A percentile compares a stretch with the other conserved stretches of the same genome.
Conservation (phyloP, 306 rosid genomes). For the Arachis stenosperma region DNA sequence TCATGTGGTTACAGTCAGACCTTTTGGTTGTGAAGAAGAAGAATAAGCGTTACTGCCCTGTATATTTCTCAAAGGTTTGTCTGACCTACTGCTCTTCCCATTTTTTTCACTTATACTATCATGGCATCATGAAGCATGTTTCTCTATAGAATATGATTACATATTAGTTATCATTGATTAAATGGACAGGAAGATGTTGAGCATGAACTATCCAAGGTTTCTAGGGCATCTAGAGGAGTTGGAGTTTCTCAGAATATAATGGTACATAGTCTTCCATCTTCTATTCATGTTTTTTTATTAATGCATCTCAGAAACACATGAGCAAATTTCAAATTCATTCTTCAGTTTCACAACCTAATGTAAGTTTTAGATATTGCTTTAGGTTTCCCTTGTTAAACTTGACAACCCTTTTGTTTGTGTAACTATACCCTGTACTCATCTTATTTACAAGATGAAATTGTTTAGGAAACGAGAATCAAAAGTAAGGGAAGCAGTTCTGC, state of each 20-base stretch:
- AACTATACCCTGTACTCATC: not conserved
- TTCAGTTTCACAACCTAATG: not conserved
- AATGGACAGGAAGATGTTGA: slow-evolving; percentile 86
- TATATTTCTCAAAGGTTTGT: slow-evolving; percentile 88
- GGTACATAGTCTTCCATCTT: slow-evolving; percentile 50
- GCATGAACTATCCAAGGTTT: slow-evolving; percentile 72
- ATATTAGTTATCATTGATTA: slow-evolving; percentile 31
- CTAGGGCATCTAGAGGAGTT: slow-evolving; percentile 67
- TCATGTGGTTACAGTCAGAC: slow-evolving; percentile 70
- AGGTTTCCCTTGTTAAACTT: not conserved
- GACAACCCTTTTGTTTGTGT: not conserved
- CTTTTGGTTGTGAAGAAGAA: slow-evolving; percentile 88
- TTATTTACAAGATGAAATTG: not conserved
- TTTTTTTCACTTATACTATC: slow-evolving; percentile 21
- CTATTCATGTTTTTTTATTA: slow-evolving; percentile 20
- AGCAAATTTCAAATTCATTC: slow-evolving; percentile 20
- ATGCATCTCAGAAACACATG: slow-evolving; percentile 23
- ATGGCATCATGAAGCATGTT: slow-evolving; percentile 10
- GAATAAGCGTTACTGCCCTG: slow-evolving; percentile 92
- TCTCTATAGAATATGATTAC: slow-evolving; percentile 19
- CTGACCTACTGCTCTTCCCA: slow-evolving; percentile 33
- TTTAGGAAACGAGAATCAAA: not conserved
- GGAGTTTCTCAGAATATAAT: slow-evolving; percentile 76
- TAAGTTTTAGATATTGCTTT: not conserved
- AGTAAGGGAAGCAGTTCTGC: not conserved